These are phyloP conservation scores for Fusarium sp. DNA, from an alignment of 2,329 filamentous ascomycete genomes.

Conservation along the genomic window DNA sequence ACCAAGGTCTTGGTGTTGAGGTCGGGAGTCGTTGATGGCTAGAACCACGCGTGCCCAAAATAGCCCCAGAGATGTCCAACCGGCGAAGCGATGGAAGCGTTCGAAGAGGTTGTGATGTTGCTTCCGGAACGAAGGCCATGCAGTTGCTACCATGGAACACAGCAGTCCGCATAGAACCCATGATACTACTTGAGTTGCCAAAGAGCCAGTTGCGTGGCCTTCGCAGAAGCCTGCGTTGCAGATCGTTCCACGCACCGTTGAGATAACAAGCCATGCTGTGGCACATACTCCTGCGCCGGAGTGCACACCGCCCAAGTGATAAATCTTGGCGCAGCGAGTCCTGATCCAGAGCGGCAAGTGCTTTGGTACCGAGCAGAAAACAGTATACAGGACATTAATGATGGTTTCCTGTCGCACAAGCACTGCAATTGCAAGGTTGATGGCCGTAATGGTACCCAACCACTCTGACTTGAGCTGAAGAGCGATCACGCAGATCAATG, in stretches of 20 bases:
- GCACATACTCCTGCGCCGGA: constrained; percentile 66
- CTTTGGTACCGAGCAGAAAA: constrained; percentile 63
- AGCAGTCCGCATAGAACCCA: constrained; percentile 73
- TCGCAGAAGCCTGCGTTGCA: constrained; percentile 53
- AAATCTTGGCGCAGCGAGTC: constrained; percentile 65
- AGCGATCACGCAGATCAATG: constrained; percentile 61
- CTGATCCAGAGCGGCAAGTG: constrained; percentile 65
- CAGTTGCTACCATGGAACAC: constrained; percentile 71
- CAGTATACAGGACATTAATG: constrained; percentile 66
- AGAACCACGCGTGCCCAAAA: constrained; percentile 77
- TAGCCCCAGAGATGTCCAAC: constrained; percentile 76
- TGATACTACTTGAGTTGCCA: constrained; percentile 64
- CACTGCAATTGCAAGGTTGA: constrained; percentile 66
- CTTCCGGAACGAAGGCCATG: constrained; percentile 75
- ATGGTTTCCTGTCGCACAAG: constrained; percentile 68
- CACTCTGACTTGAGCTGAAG: constrained; percentile 54
- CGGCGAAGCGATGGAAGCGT: constrained; percentile 78
- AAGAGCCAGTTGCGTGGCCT: constrained; percentile 55
- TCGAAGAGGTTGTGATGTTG: constrained; percentile 80
- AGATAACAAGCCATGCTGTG: constrained; percentile 65
- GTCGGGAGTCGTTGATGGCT: constrained; percentile 62
- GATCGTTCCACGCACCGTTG: constrained; percentile 57
- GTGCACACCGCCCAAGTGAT: constrained; percentile 68
- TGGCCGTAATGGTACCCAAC: constrained; percentile 61
- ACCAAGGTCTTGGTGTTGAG: constrained; percentile 54